Evolutionary conservation across 805 yeast species (phyloP).

Genomic region (Candida piceae): DNA sequence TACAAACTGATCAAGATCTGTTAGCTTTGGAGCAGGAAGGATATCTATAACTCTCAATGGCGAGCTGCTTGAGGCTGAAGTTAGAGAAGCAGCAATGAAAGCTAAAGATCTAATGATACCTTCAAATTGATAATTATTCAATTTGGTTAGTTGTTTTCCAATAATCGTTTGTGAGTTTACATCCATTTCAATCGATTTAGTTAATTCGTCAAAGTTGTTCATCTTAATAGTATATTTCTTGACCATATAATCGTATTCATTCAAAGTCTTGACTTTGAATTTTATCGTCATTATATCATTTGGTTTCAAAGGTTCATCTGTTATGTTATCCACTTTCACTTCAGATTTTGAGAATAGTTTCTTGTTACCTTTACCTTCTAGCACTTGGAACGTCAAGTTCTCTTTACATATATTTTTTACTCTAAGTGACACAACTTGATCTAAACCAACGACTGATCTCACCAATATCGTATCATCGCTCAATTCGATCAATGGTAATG

Average conservation of each 20-base stretch:
- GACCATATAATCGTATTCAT: conserved; percentile 10
- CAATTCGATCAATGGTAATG: conserved; percentile 35
- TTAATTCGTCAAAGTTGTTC: conserved; percentile 7
- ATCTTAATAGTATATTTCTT: conserved; percentile 13
- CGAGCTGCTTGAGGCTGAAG: conserved; percentile 7
- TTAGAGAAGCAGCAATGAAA: conserved; percentile 8
- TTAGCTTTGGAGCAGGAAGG: conserved; percentile 6
- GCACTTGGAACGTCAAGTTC: conserved; percentile 33
- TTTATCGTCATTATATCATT: conserved; percentile 20
- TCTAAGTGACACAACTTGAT: conserved; percentile 23
- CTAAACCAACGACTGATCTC: conserved; percentile 34
- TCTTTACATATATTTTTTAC: conserved; percentile 35
- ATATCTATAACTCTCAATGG: conserved; percentile 6
- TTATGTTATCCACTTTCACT: conserved; percentile 10
- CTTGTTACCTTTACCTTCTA: conserved; percentile 23
- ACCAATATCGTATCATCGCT: conserved; percentile 40
- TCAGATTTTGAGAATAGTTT: conserved; percentile 16
- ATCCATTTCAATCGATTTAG: conserved; percentile 17
- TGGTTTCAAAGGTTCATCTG: conserved; percentile 3
- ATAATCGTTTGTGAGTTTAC: conserved; percentile 23
- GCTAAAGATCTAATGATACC: conserved; percentile 20
- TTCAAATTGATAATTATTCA: conserved; percentile 18
- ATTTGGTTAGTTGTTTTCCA: conserved; percentile 35
- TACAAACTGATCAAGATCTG: conserved; percentile 11
- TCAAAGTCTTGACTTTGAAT: conserved; percentile 21